These are phyloP conservation scores for Aspergillus funiculosus DNA, from an alignment of 495 filamentous ascomycete species.

Conservation along the genomic window DNA sequence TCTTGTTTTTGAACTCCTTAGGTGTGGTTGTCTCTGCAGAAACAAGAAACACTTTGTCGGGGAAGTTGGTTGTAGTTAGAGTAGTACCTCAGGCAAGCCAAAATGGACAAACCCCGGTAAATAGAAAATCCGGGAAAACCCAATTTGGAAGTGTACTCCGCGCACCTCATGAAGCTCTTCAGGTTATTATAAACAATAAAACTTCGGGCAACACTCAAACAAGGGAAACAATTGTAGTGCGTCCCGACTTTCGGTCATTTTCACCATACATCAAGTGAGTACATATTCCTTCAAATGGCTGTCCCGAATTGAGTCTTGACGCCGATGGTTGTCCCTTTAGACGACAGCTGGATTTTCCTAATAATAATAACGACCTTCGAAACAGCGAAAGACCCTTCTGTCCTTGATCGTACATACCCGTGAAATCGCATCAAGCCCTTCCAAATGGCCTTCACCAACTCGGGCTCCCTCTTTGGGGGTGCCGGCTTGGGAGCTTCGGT, in stretches of 20 bases:
- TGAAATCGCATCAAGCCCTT: constrained; percentile 1
- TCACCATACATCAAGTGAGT: no score
- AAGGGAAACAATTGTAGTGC: neutral
- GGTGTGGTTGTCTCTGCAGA: no score
- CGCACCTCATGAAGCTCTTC: constrained; percentile 6
- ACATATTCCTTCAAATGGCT: neutral
- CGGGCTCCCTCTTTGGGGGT: constrained; percentile 35
- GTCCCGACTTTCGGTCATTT: no score
- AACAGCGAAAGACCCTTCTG: neutral
- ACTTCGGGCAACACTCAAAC: neutral
- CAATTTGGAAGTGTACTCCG: constrained; percentile 7
- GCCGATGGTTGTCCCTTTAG: no score
- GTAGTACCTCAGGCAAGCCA: neutral
- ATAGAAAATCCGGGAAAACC: constrained; percentile 15
- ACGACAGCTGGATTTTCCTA: no score
- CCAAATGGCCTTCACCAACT: constrained; percentile 24
- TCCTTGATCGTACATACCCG: neutral
- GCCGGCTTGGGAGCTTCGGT: constrained; percentile 26
- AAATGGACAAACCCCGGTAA: constrained; percentile 3
- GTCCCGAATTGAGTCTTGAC: neutral
- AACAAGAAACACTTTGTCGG: no score
- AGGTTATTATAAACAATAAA: constrained; percentile 13
- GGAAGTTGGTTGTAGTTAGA: neutral
- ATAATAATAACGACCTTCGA: no score
- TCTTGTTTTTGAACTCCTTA: no score